phyloP scores from a whole-genome alignment of 208 protist species.

The Acanthamoeba royreba region DNA sequence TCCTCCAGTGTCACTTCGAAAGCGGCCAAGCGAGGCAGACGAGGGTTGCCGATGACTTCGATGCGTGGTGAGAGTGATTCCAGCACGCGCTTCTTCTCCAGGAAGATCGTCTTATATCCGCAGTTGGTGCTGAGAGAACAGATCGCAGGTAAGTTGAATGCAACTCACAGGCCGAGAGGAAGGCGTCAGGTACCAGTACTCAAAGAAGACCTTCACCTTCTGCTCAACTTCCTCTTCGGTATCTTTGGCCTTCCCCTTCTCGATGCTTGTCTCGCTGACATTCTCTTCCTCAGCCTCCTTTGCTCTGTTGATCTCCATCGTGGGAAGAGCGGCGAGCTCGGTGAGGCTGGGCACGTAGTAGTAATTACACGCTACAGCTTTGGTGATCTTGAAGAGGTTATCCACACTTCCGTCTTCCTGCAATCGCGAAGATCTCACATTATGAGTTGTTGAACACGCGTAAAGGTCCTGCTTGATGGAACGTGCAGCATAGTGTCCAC shows the following conservation, averaged over 20 bases:
- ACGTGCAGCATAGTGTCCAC: background rate
- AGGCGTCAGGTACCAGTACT: background rate
- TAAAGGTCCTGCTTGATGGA: background rate
- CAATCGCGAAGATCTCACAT: background rate
- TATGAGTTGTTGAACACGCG: background rate
- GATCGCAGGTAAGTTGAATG: background rate
- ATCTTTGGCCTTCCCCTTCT: background rate
- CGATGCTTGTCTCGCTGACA: background rate
- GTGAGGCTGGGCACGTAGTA: constrained; percentile 21
- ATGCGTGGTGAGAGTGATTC: background rate
- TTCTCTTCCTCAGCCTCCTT: background rate
- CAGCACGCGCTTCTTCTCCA: constrained; percentile 11
- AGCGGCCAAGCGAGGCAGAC: background rate
- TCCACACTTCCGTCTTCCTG: constrained; percentile 35
- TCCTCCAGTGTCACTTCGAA: constrained; percentile 25
- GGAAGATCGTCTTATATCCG: constrained; percentile 34
- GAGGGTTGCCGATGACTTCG: background rate
- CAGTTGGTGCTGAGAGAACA: background rate
- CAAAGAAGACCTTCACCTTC: background rate
- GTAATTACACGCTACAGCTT: constrained; percentile 26
- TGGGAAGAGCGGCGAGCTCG: background rate
- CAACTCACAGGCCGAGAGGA: background rate
- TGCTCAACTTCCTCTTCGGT: background rate
- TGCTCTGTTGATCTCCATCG: background rate
- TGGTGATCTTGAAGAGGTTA: constrained; percentile 29